Evolutionary conservation across 2,329 filamentous ascomycete genomes (phyloP).

Genomic region (Lachnellula subtilissima): DNA sequence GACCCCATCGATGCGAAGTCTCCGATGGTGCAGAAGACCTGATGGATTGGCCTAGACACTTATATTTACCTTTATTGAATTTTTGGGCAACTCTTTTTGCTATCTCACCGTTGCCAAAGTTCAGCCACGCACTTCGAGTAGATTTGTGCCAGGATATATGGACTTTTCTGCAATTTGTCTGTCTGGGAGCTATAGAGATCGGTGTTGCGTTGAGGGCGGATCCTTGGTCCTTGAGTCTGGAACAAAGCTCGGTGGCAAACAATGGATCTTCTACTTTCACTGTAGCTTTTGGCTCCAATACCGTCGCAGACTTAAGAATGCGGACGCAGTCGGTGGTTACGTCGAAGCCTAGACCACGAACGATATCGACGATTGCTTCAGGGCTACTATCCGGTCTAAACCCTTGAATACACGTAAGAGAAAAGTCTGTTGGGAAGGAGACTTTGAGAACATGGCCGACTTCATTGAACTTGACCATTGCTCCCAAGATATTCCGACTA

Average conservation of each 20-base stretch:
- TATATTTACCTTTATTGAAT: slow-evolving; percentile 21
- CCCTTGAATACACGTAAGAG: slow-evolving; percentile 20
- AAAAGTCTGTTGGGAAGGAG: slow-evolving; percentile 25
- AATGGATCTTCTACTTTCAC: slow-evolving; percentile 21
- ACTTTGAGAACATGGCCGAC: slow-evolving; percentile 24
- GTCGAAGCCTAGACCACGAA: slow-evolving; percentile 17
- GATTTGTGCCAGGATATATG: slow-evolving; percentile 26
- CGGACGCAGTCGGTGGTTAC: slow-evolving; percentile 13
- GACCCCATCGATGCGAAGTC: slow-evolving; percentile 2
- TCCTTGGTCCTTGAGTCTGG: slow-evolving; percentile 9
- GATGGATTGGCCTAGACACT: slow-evolving; percentile 13
- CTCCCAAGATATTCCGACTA: slow-evolving; percentile 21
- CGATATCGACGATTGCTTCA: slow-evolving; percentile 11
- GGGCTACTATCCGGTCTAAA: slow-evolving; percentile 14
- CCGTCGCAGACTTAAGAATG: slow-evolving; percentile 6
- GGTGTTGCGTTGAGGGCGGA: slow-evolving; percentile 11
- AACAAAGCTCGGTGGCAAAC: slow-evolving; percentile 18
- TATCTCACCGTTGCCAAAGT: slow-evolving; percentile 22
- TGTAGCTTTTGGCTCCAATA: slow-evolving; percentile 8
- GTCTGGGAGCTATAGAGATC: slow-evolving; percentile 9
- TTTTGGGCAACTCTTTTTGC: slow-evolving; percentile 19
- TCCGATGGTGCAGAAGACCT: slow-evolving; percentile 5
- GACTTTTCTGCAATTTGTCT: slow-evolving; percentile 24
- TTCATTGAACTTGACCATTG: slow-evolving; percentile 20
- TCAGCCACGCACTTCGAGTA: slow-evolving; percentile 20